A percentile compares a stretch with the other conserved stretches of the same genome.
Evolutionary conservation across 2,329 filamentous ascomycete genomes (phyloP).

Genomic region (Shiraia sp.): DNA sequence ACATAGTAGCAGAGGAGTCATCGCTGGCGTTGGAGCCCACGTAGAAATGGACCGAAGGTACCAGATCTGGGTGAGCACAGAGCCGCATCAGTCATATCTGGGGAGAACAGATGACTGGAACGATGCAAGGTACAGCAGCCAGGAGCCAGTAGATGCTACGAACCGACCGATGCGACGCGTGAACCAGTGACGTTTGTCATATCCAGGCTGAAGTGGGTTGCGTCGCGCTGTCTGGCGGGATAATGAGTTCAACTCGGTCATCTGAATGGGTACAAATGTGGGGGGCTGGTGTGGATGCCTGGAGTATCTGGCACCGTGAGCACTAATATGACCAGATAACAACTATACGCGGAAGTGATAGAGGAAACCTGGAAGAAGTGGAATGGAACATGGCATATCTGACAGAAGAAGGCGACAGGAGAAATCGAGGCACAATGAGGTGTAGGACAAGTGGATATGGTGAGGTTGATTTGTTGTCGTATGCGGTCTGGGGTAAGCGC

Average conservation of each 20-base stretch:
- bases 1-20: conserved; percentile 29
- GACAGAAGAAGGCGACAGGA: no score
- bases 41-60: conserved; percentile 17
- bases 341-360: conserved; percentile 1
- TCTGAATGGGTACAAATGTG: conserved; percentile 25
- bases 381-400: not conserved
- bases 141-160: conserved; percentile 20
- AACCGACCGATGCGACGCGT: conserved; percentile 12
- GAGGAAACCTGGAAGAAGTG: not conserved
- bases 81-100: conserved; percentile 11
- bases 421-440: no score
- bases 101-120: conserved; percentile 14
- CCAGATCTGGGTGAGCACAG: conserved; percentile 18
- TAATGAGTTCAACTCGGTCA: conserved; percentile 29
- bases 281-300: conserved; percentile 27
- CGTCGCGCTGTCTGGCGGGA: conserved; percentile 8
- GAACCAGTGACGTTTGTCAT: conserved; percentile 16
- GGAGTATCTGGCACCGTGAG: conserved; percentile 6
- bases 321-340: conserved; percentile 1
- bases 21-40: conserved; percentile 7
- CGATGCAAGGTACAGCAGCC: conserved; percentile 33
- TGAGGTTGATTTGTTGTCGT: no score
- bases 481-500: no score
- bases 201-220: conserved; percentile 27
- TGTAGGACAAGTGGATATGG: not conserved